Evolutionary conservation across 129 eudicot genomes (phyloP), one percentile per base, ranked within the genome.

Genomic region (Lactuca sativa): DNA sequence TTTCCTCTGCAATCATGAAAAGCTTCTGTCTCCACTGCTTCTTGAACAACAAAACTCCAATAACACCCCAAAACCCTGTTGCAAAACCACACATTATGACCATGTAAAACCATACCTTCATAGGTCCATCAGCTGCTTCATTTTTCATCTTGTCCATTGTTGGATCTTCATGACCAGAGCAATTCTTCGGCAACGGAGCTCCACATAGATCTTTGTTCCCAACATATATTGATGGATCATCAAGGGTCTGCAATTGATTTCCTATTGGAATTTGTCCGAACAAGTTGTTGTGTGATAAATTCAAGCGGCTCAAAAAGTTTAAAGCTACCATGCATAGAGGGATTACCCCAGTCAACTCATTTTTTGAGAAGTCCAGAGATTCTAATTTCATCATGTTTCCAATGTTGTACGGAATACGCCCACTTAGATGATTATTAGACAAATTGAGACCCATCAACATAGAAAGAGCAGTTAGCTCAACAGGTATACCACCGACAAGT

Each of bases 141-240:
- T 60, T 4, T 15, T 31, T 65, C 13, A 8, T 12, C 30, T 30
- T 53, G 34, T 9, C 31, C 30, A 44, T 43, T 40, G 48, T 66
- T 57, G 34, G 67, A 58, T 2, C 44, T 40, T 14, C 55, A 1
- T 34, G 56, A 41, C 17, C n/a, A 36, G 70, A 41, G 30, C 32
- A 9, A 44, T 18, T 54, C 38, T 65, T 44, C 17, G 57, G 4
- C 51, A 65, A 25, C 4, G 70, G 70, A n/a, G 6, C 4, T 9
- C 70, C 70, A 47, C 70, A 65, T 17, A 64, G 69, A 40, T 10
- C 34, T 7, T 53, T 53, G 69, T 64, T 64, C 43, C 69, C 69
- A 13, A 5, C 17, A 10, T 34, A 64, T 4, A 64, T 36, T 36
- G 6, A 36, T 36, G 40, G 40, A 36, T 36, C 40, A 40, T 5